phyloP scores from a whole-genome alignment of 306 rosid genomes.

The Lablab purpureus region DNA sequence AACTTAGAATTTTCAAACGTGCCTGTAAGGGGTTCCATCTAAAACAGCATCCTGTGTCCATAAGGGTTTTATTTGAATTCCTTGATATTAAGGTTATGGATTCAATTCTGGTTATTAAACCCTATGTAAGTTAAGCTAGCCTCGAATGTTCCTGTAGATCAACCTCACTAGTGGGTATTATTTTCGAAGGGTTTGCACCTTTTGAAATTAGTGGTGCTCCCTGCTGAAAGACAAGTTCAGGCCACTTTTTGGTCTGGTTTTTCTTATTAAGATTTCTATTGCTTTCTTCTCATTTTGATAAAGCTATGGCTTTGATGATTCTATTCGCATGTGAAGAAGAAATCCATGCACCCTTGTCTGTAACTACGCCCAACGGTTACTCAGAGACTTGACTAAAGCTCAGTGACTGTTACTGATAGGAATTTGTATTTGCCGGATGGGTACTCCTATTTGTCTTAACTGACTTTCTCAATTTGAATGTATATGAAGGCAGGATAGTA shows the following conservation, averaged over 20 bases:
- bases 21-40: background rate
- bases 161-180: conserved; percentile 6
- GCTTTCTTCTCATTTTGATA: conserved; percentile 1
- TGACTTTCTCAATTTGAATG: too few species aligned
- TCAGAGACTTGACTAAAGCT: conserved; percentile 12
- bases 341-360: background rate
- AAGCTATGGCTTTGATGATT: background rate
- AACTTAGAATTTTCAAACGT: background rate
- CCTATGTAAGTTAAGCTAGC: background rate
- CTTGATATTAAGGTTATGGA: background rate
- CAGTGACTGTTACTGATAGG: conserved; percentile 1
- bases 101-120: too few species aligned
- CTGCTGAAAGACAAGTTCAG: conserved; percentile 3
- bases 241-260: background rate
- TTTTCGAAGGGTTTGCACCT: background rate
- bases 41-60: background rate
- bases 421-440: too few species aligned
- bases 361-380: background rate
- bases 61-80: background rate
- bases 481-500: background rate
- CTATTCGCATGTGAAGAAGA: background rate
- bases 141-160: conserved; percentile 14
- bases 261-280: conserved; percentile 14
- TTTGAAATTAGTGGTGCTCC: background rate
- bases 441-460: too few species aligned